Base-by-base conservation (phyloP, 768 basidiomycete species). In the Gelatoporia subvermispora region DNA sequence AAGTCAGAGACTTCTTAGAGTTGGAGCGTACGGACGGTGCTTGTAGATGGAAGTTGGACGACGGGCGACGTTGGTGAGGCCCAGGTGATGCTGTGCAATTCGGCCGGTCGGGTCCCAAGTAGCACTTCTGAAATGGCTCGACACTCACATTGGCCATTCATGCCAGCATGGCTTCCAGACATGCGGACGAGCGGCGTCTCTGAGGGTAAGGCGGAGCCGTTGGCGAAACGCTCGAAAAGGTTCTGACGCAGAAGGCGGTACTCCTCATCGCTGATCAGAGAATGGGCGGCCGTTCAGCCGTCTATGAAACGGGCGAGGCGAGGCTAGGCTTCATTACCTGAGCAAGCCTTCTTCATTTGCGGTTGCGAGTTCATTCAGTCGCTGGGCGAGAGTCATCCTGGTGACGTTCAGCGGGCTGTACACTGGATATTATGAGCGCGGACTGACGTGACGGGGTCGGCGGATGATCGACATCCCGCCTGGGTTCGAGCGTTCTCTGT, bases 181-280 rank as follows among this genome's bases (percentile, higher is more conserved):
- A 78, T 71, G 35, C 84, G 83, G 38, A 88, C 79, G 37, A 88
- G 62, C 20, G 88, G 71, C 9, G 60, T 64, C 63, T 90, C 88
- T 35, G 74, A 71, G 4, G 87, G 85, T 18, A 86, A 72, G 8
- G 69, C 60, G 21, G 78, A 69, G 43, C 72, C 74, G 51, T 69
- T 78, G 15, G 86, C 75, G 58, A 88, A 80, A 45, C 90, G 79
- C 62, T 91, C 87, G 56, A 93, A 92, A 35, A 93, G 72, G 60
- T 84, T 88, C 65, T 90, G 88, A 38, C 90, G 82, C 11, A 93
- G 75, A 37, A 92, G 65, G 43, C 89, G 82, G 63, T 92, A 92
- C 62, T 90, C 90, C 56, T 91, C 87, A 65, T 92, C 86, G 61
- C 90, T 92, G 64, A 8, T 44, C n/a, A n/a, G 22, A 10, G 24